A percentile compares a stretch with the other conserved stretches of the same genome.
Conservation (phyloP, 176 grass and related monocot genomes). For the Raddia guianensis region DNA sequence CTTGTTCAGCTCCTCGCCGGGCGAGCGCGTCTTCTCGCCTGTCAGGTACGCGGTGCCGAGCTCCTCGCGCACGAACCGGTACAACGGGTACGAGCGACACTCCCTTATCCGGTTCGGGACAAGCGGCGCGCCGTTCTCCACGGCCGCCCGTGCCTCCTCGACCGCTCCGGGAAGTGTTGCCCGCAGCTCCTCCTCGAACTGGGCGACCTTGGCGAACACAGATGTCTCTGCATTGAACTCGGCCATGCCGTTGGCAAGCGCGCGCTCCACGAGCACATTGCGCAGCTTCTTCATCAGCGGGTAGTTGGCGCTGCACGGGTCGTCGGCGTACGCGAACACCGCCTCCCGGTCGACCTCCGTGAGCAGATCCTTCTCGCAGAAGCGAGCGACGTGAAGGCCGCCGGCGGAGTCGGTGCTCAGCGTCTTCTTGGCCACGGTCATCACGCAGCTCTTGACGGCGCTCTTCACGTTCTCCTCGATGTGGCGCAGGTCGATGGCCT, state of each 20-base stretch:
- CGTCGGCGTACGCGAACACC: conserved; percentile 84
- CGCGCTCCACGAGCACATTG: conserved; percentile 72
- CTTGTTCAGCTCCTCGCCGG: conserved; percentile 79
- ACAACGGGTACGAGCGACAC: conserved; percentile 76
- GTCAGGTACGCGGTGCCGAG: conserved; percentile 65
- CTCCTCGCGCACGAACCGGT: conserved; percentile 75
- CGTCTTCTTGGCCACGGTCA: conserved; percentile 70
- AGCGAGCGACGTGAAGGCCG: conserved; percentile 68
- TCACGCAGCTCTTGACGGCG: conserved; percentile 71
- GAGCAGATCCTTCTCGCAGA: conserved; percentile 80
- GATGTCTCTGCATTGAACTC: conserved; percentile 63
- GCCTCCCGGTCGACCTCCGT: conserved; percentile 73
- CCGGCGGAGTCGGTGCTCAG: conserved; percentile 60
- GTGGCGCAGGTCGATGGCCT: conserved; percentile 83
- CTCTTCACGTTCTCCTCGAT: conserved; percentile 84
- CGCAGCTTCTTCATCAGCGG: conserved; percentile 86
- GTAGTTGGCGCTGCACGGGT: conserved; percentile 85
- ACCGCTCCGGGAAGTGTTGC: conserved; percentile 69
- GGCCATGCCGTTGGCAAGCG: conserved; percentile 63
- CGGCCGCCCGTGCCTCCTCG: conserved; percentile 60
- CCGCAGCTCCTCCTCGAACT: conserved; percentile 66
- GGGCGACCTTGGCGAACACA: conserved; percentile 74
- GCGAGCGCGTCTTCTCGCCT: conserved; percentile 75
- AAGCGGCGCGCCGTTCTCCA: conserved; percentile 64
- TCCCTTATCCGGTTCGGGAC: conserved; percentile 68